Conservation (phyloP, 2,329 filamentous ascomycete species). For the Sordariomycetes sp. region DNA sequence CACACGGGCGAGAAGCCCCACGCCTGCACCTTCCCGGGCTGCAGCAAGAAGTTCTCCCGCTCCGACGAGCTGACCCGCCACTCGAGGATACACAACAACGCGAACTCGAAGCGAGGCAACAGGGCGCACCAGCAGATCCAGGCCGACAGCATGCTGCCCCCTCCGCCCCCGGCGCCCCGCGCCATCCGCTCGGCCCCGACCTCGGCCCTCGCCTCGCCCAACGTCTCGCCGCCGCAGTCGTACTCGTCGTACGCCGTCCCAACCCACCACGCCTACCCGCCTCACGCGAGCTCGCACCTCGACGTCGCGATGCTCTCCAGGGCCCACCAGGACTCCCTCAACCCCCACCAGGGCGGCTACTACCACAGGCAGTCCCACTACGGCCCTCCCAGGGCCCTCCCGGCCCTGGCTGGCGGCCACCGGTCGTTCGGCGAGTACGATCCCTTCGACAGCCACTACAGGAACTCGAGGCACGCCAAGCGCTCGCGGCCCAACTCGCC, state of each 20-base stretch:
- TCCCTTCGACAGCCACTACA: conserved; percentile 66
- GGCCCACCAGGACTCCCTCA: conserved; percentile 50
- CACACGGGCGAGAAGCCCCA: conserved; percentile 98
- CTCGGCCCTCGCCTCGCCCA: conserved; percentile 82
- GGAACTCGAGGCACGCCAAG: conserved; percentile 62
- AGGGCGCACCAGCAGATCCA: conserved; percentile 48
- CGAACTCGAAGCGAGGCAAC: conserved; percentile 88
- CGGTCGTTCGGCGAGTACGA: conserved; percentile 58
- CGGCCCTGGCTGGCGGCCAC: not conserved
- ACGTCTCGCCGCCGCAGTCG: conserved; percentile 88
- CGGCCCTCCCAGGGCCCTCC: not conserved
- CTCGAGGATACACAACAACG: conserved; percentile 98
- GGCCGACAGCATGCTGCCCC: conserved; percentile 59
- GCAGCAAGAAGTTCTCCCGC: conserved; percentile 93
- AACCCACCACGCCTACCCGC: conserved; percentile 23
- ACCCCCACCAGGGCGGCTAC: conserved; percentile 47
- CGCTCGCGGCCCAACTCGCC: conserved; percentile 88
- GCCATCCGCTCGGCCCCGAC: conserved; percentile 81
- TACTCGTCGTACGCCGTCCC: conserved; percentile 60
- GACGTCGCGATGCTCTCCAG: conserved; percentile 52
- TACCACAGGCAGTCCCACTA: conserved; percentile 19
- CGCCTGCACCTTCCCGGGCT: conserved; percentile 88
- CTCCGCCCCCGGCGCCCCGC: conserved; percentile 58
- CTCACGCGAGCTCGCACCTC: conserved; percentile 23
- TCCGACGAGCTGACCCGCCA: conserved; percentile 95